A percentile compares a stretch with the other conserved stretches of the same genome.
Conservation (phyloP, 768 basidiomycete species). For the Psilocybe subaeruginosa region DNA sequence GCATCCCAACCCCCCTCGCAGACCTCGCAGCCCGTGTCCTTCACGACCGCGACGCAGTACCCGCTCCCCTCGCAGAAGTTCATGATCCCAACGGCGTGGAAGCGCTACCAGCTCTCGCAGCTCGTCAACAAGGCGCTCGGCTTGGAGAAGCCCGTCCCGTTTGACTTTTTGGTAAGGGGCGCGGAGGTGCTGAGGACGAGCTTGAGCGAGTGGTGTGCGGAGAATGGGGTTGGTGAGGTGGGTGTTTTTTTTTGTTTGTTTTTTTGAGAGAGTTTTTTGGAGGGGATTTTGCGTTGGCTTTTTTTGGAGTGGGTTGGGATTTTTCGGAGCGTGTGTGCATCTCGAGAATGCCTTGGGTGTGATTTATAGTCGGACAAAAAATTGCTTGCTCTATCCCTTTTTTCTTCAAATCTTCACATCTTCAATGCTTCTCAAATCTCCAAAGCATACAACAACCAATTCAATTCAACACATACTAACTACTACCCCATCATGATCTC, state of each 20-base stretch:
- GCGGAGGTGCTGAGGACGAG: conserved; percentile 67
- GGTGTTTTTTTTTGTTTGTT: conserved; percentile 1
- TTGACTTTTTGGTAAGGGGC: conserved; percentile 89
- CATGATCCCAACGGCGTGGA: conserved; percentile 90
- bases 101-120: conserved; percentile 95
- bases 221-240: conserved; percentile 75
- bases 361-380: no score
- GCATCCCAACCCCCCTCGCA: not conserved
- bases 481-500: not conserved
- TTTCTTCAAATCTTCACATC: not conserved
- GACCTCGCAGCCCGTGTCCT: conserved; percentile 57
- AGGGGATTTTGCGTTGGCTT: no score
- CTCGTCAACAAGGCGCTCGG: conserved; percentile 93
- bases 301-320: no score
- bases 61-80: conserved; percentile 86
- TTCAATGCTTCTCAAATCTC: not conserved
- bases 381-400: no score
- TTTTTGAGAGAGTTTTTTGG: not conserved
- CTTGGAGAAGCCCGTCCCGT: conserved; percentile 76
- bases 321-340: no score
- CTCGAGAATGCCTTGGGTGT: no score
- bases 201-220: conserved; percentile 74
- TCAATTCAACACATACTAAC: not conserved
- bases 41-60: conserved; percentile 75
- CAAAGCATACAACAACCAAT: no score